Percentiles rank a stretch among this genome's conserved stretches.
These are phyloP conservation scores for Cerrena zonata DNA, from an alignment of 1,284 basidiomycete species.

Conservation along the genomic window DNA sequence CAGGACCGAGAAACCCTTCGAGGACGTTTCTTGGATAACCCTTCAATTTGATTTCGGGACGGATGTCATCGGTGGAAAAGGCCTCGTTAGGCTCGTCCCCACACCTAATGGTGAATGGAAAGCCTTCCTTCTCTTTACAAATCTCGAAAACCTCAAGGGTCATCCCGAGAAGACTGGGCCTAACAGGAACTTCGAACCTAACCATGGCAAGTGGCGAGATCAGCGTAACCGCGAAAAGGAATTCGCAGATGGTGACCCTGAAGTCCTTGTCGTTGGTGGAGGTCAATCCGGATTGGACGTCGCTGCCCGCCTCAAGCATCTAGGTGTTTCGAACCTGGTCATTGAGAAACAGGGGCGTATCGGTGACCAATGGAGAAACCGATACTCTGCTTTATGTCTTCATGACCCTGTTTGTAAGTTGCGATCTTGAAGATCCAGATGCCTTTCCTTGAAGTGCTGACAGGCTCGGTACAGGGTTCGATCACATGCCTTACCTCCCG, in stretches of 20 bases:
- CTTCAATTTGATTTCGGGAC: conserved; percentile 51
- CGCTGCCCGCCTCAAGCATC: conserved; percentile 47
- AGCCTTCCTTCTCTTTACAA: conserved; percentile 47
- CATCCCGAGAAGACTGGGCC: conserved; percentile 37
- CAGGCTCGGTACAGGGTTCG: conserved; percentile 13
- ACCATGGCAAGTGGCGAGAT: conserved; percentile 31
- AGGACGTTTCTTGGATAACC: conserved; percentile 51
- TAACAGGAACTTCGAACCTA: conserved; percentile 27
- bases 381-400: conserved; percentile 50
- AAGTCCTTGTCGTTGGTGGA: conserved; percentile 51
- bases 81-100: conserved; percentile 48
- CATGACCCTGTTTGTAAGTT: conserved; percentile 55
- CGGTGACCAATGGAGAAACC: conserved; percentile 49
- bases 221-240: conserved; percentile 30
- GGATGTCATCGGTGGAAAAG: conserved; percentile 38
- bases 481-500: conserved; percentile 48
- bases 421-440: background rate
- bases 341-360: conserved; percentile 45
- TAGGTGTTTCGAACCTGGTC: conserved; percentile 44
- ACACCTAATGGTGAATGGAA: conserved; percentile 40
- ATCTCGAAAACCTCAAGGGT: conserved; percentile 46
- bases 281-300: conserved; percentile 41
- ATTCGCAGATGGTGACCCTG: conserved; percentile 30
- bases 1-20: conserved; percentile 37
- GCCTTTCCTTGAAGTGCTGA: too few relatives aligned